Base-by-base conservation (phyloP, 164 flowering plant species). In the Aristolochia fimbriata region DNA sequence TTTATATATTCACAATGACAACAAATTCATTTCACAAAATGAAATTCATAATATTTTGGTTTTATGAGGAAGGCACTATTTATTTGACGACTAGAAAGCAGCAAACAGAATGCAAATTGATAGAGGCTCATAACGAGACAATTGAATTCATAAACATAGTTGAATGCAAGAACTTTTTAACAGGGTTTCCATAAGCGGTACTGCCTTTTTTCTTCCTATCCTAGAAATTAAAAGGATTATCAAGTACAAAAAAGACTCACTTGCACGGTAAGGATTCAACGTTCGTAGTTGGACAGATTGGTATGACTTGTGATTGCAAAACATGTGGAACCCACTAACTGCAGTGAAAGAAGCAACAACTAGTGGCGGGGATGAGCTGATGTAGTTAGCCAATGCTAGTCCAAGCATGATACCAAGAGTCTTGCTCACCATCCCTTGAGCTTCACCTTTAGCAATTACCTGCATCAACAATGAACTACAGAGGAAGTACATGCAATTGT, bases 361-460 rank as follows among this genome's bases (percentile, higher is more conserved):
- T 53, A 93, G 81, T 66, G 84, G 57, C 22, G 83, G 78, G 24
- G 97, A 93, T 64, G 88, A 76, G 48, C 87, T 91, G 46, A 88
- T 67, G 67, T 67, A 65, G 60, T 83, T 86, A 65, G 92, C 97
- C 68, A 93, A 59, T 45, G 79, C 86, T 62, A 93, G 88, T 48
- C 96, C 99, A 72, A 88, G 77, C 81, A 77, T 60, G 49, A 88
- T 90, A 41, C 99, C 97, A 37, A 93, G 70, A 55, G 81, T 85
- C 73, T 86, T 90, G 96, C 99, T 93, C 73, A 90, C 95, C 99
- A 90, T 93, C 74, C 99, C 99, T 76, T 90, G 99, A 70, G 97
- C 99, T 83, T 93, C 99, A 54, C 99, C 99, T 68, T 93, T 93
- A 1, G 99, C 99, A 76, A 93, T 93, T 47, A 93, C 97, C 99